Base-by-base conservation (phyloP, 2,329 filamentous ascomycete species). In the Colletotrichum sp. region DNA sequence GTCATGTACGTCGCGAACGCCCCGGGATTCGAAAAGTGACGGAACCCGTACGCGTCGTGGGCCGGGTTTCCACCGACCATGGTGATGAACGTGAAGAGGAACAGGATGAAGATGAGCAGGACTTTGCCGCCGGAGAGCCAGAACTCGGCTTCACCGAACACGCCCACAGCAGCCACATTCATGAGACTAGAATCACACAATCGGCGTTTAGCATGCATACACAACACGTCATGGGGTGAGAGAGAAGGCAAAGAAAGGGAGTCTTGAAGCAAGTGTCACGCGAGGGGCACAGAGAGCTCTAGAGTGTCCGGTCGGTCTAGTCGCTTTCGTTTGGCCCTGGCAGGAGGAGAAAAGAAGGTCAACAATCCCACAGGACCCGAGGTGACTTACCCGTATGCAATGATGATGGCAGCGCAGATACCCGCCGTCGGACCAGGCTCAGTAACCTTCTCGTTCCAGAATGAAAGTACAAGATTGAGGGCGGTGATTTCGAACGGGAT, bases 71-170 rank as follows among this genome's bases (percentile, higher is more conserved):
- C 80, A 7, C 75, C 77, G 2, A 91, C 15, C 39, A 76, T 80
- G 70, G 75, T 79, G 18, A 81, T 74, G 44, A 93, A 92, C 2
- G 91, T 90, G 65, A 93, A 86, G 49, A 94, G 87, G 76, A 94
- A 93, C 80, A 93, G 93, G 71, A 92, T 87, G 13, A 89, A 84
- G 72, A 92, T 90, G n/a, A 88, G 89, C 49, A 88, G 81, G 36
- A 89, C 88, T 80, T 91, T 91, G 63, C 91, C 83, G 30, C 91
- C 79, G 77, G 88, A 89, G 24, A 92, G 84, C 89, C 89, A 91
- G 78, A 91, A 91, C 78, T 91, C 89, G 21, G 91, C 84, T 83
- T 92, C 89, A 30, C 90, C 90, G 78, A 92, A 92, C 6, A 77
- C 57, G 57, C 71, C 65, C n/a, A 78, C 77, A 5, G 77, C 77